These are phyloP conservation scores for Athelia sp. DNA, from an alignment of 1,284 basidiomycete species.

Conservation along the genomic window DNA sequence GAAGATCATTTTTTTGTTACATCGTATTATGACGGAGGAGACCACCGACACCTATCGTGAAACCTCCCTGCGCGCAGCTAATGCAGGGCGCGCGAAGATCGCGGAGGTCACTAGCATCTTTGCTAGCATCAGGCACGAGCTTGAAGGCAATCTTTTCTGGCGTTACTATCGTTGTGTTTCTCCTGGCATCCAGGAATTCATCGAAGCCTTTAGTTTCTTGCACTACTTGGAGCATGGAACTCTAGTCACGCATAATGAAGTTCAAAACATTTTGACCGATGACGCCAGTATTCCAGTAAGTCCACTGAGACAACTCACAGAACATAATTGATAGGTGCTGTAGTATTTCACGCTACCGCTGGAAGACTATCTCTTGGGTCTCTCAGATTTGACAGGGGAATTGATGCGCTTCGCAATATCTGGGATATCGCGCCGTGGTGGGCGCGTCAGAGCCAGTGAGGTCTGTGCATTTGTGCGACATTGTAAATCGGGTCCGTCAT, in stretches of 20 bases:
- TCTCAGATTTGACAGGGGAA: constrained; percentile 94
- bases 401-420: constrained; percentile 95
- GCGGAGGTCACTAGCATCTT: constrained; percentile 68
- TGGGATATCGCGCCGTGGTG: constrained; percentile 63
- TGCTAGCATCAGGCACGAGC: constrained; percentile 55
- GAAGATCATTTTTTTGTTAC: constrained; percentile 91
- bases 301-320: constrained; percentile 11
- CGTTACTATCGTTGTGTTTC: constrained; percentile 74
- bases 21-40: constrained; percentile 65
- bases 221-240: constrained; percentile 77
- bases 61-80: constrained; percentile 38
- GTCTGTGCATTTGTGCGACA: constrained; percentile 76
- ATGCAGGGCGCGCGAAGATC: constrained; percentile 64
- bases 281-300: constrained; percentile 56
- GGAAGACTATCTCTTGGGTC: constrained; percentile 87
- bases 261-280: constrained; percentile 62
- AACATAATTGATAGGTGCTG: constrained; percentile 2
- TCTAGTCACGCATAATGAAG: constrained; percentile 67
- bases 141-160: constrained; percentile 76
- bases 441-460: constrained; percentile 62
- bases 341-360: constrained; percentile 68
- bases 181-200: constrained; percentile 84
- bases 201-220: constrained; percentile 88
- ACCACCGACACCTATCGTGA: constrained; percentile 27
- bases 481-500: constrained; percentile 67